Base-by-base conservation (phyloP, 2,329 filamentous ascomycete species). In the Pestalotiopsis sp. region DNA sequence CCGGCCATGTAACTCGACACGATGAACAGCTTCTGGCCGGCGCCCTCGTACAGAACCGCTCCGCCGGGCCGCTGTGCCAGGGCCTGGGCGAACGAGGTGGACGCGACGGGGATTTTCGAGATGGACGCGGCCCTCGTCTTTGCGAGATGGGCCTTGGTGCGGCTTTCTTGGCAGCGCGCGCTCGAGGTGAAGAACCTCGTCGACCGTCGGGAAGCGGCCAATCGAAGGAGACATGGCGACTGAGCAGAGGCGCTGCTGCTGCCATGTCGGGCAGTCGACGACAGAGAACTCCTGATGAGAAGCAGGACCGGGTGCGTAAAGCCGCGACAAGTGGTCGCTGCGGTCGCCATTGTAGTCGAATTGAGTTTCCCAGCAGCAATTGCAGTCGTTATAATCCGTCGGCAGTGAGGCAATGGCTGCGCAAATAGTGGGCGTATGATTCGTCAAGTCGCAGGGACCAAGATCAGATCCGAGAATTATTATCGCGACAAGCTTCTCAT, bases 11-110 rank as follows among this genome's bases (percentile, higher is more conserved):
- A 90, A 75, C 88, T 88, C 61, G 87, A 86, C 72, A 87, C 76
- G 71, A 91, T 85, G 78, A 90, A 91, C 79, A 85, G 84, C 68
- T 86, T 86, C 74, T 92, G 90, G 1, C 89, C 89, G 14, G 89
- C 89, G 1, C 87, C 86, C 74, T 90, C 84, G 81, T 92, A 94
- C 58, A 94, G 83, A 3, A 87, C 79, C 7, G 91, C 89, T 4
- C 87, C 84, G 1, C 83, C 80, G n/a, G 84, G 75, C 71, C 88
- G 87, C 69, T 82, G 81, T 14, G 88, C 86, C 49, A 93, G 84
- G 69, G 84, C 85, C 70, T 85, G 85, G 74, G 85, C 84, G 79
- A 86, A 89, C 4, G 67, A 65, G 67, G 80, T 83, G 74, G 81
- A 75, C 9, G 74, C 71, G 68, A 69, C 70, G 66, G 67, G 57